Conservation (phyloP, 768 basidiomycete genomes). For the Mycena venus region DNA sequence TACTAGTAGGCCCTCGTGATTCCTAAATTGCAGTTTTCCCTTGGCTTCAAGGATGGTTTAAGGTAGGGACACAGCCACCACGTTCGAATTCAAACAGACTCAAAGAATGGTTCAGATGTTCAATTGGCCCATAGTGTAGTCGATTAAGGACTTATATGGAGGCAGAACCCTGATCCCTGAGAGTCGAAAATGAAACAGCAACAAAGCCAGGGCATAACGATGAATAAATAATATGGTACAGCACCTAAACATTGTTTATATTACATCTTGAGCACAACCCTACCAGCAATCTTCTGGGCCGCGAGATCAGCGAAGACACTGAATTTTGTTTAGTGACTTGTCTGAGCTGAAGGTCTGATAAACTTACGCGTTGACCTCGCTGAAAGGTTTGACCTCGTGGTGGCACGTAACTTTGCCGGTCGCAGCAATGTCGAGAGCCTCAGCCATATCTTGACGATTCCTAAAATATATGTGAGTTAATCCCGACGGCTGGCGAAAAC, state of each 20-base stretch:
- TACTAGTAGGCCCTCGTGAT: no score
- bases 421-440: conserved; percentile 81
- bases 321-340: background rate
- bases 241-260: background rate
- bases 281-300: conserved; percentile 47
- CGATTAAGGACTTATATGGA: no score
- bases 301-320: conserved; percentile 12
- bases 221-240: no score
- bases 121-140: no score
- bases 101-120: no score
- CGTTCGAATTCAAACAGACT: no score
- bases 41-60: no score
- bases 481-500: conserved; percentile 55
- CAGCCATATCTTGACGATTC: conserved; percentile 83
- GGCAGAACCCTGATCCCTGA: no score
- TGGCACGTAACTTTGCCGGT: conserved; percentile 76
- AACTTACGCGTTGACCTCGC: conserved; percentile 65
- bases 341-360: background rate
- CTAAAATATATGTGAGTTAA: conserved; percentile 51
- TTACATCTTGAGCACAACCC: conserved; percentile 47
- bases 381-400: conserved; percentile 59
- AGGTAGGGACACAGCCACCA: no score
- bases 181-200: no score
- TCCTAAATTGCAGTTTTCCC: no score
- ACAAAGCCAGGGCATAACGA: no score